Evolutionary conservation across 176 grass and related monocot species (phyloP).

Genomic region (Carex littledalei): DNA sequence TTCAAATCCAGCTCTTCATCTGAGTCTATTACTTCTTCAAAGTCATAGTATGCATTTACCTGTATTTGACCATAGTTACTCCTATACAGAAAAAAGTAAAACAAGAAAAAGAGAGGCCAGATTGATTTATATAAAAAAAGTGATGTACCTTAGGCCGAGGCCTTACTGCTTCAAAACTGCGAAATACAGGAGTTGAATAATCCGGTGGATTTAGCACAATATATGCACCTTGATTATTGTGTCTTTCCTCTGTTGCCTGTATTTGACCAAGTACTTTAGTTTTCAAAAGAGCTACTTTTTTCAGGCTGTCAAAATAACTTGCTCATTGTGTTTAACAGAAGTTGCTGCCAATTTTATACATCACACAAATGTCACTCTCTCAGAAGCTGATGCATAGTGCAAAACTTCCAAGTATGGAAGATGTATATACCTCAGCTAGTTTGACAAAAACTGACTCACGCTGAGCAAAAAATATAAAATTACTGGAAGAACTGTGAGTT

Average conservation of each 20-base stretch:
- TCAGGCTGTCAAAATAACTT: background rate
- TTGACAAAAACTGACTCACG: background rate
- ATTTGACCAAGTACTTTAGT: background rate
- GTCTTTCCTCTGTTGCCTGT: conserved; percentile 69
- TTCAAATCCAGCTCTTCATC: conserved; percentile 83
- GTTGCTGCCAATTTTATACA: background rate
- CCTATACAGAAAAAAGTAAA: background rate
- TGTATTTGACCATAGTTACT: conserved; percentile 21
- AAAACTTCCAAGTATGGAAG: background rate
- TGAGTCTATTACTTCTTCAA: conserved; percentile 84
- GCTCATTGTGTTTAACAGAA: background rate
- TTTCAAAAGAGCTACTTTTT: background rate
- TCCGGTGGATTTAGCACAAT: conserved; percentile 76
- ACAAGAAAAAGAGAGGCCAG: background rate
- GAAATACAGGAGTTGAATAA: conserved; percentile 77
- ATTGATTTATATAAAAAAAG: background rate
- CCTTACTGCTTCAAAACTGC: conserved; percentile 81
- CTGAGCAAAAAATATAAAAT: background rate
- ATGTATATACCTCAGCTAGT: background rate
- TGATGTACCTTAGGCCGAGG: conserved; percentile 66
- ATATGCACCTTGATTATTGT: conserved; percentile 82
- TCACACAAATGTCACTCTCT: background rate
- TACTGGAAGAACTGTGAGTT: background rate
- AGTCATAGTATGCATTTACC: conserved; percentile 75
- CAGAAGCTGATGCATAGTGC: background rate